A percentile compares a stretch with the other conserved stretches of the same genome.
phyloP scores from a whole-genome alignment of 495 filamentous ascomycete species.

The Annulohypoxylon stygium region DNA sequence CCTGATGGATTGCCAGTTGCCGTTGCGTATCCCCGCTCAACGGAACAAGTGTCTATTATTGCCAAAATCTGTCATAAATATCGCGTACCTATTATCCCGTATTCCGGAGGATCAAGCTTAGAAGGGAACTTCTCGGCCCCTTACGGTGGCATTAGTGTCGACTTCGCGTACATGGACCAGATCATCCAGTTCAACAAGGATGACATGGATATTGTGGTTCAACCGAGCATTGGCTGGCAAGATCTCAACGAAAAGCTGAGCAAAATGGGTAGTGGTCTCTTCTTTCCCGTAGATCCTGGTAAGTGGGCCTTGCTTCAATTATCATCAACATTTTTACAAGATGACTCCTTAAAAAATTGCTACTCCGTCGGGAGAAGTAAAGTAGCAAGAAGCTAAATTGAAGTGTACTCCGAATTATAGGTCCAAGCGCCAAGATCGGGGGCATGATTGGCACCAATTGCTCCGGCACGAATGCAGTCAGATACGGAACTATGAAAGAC shows the following conservation, averaged over 20 bases:
- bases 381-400: constrained; percentile 17
- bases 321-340: background rate
- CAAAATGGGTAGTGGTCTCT: constrained; percentile 77
- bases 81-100: constrained; percentile 87
- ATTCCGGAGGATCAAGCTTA: constrained; percentile 86
- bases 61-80: constrained; percentile 86
- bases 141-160: constrained; percentile 86
- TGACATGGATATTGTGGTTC: constrained; percentile 93
- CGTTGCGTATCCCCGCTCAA: constrained; percentile 81
- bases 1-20: constrained; percentile 82
- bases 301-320: constrained; percentile 41
- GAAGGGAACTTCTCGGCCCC: constrained; percentile 92
- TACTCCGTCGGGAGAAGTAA: background rate
- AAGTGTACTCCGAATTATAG: constrained; percentile 47
- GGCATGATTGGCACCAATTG: constrained; percentile 87
- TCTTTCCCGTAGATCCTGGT: constrained; percentile 90
- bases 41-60: constrained; percentile 83
- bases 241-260: constrained; percentile 82
- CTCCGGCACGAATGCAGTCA: constrained; percentile 82
- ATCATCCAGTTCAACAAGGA: constrained; percentile 82
- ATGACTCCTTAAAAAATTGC: constrained; percentile 43
- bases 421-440: constrained; percentile 73
- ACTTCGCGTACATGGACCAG: constrained; percentile 88
- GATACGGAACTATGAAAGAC: constrained; percentile 89
- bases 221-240: constrained; percentile 93